These are phyloP conservation scores for Lotmaria passim DNA, from an alignment of 208 protist genomes.

Conservation along the genomic window DNA sequence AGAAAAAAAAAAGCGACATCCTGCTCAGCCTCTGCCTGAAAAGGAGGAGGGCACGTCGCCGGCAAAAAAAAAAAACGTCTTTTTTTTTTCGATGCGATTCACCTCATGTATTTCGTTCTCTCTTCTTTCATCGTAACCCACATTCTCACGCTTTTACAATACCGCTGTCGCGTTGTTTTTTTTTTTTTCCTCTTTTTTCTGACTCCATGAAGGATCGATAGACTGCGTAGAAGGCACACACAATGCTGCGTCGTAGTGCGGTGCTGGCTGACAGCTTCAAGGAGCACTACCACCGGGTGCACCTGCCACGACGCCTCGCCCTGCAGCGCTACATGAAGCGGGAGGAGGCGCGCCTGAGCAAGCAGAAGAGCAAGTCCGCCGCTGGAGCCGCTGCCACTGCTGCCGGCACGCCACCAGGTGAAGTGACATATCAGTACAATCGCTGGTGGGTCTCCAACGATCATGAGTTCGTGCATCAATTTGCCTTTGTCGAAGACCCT, in stretches of 20 bases:
- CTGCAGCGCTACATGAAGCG: constrained; percentile 74
- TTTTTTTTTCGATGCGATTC: too few relatives aligned
- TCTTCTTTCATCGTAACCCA: too few relatives aligned
- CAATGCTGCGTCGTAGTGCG: constrained; percentile 73
- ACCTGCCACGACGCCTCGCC: constrained; percentile 78
- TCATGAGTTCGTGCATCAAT: constrained; percentile 91
- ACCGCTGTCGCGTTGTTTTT: not conserved
- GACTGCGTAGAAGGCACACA: too few relatives aligned
- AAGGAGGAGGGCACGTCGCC: too few relatives aligned
- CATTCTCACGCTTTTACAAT: not conserved
- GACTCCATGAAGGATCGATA: too few relatives aligned
- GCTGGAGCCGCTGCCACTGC: not conserved
- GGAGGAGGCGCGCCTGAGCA: constrained; percentile 43
- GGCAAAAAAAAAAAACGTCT: too few relatives aligned
- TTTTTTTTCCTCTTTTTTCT: too few relatives aligned
- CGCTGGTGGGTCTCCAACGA: constrained; percentile 91
- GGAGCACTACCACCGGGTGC: constrained; percentile 91
- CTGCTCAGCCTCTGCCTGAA: too few relatives aligned
- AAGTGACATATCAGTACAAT: constrained; percentile 90
- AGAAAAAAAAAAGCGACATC: too few relatives aligned
- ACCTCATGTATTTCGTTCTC: not conserved
- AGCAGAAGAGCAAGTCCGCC: constrained; percentile 24
- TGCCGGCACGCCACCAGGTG: constrained; percentile 19
- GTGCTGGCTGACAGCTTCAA: constrained; percentile 80
- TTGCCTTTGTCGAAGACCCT: constrained; percentile 87